Evolutionary conservation across 768 basidiomycete genomes (phyloP), one percentile per base, ranked within the genome.

Genomic region (Leccinum ochraceum): DNA sequence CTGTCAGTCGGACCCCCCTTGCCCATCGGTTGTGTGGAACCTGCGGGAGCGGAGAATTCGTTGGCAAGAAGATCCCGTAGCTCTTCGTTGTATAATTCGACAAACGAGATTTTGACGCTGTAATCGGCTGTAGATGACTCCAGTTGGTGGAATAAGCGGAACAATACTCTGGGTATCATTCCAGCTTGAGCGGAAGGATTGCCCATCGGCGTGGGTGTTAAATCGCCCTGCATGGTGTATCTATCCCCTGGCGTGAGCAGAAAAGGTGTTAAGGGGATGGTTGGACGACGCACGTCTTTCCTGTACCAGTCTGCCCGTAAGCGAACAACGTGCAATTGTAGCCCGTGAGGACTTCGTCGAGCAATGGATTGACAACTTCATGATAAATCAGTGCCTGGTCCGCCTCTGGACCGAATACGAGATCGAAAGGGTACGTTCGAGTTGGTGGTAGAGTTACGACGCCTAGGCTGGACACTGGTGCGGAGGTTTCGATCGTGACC

Each of bases 301-400:
- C 97, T 0, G 97, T 98, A 1, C 97, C 97, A 0, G 97, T 98
- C 74, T 98, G 97, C 2, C 97, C 97, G 71, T 99, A 99, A 4
- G 95, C 95, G 75, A 98, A 98, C 22, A 99, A 79, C 0, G 94
- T 96, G 71, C 96, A 98, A 70, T 98, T 98, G 79, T 97, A 99
- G 6, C 97, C 97, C 74, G 84, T 80, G 42, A 98, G 76, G n/a
- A 98, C 95, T 72, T 99, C 92, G 52, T 93, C 87, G 54, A 99
- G 79, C 83, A 98, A 91, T 0, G 94, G 94, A 63, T 84, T 83
- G 46, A 98, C 96, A 44, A 98, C 96, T 56, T 97, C 90, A 58
- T 93, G 86, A 73, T 96, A 99, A 11, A 99, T 83, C 83, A 93
- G 84, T 22, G 90, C 87, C 71, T 99, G 97, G 71, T 96, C 94